Evolutionary conservation across 1,139 yeast genomes (phyloP), one percentile per base, ranked within the genome.

Genomic region (Meyerozyma athensensis): DNA sequence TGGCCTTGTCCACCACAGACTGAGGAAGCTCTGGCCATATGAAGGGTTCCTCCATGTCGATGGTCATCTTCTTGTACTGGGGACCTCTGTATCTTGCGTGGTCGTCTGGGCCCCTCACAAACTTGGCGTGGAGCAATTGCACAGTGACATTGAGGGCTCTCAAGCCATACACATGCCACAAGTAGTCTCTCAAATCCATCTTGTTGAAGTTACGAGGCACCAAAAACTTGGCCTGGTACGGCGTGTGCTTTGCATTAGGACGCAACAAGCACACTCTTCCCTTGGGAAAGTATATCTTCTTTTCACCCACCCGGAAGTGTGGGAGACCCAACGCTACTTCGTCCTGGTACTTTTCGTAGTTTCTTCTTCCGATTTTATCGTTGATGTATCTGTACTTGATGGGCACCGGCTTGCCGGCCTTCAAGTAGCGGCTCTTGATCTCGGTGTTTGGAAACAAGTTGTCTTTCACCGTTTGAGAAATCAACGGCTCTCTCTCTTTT

Each of bases 201-300:
- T 87, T 87, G 66, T 90, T 90, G 72, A 89, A 87, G 43, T 86
- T 78, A 55, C 86, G 79, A 18, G 97, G 97, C 22, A 90, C 97
- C 48, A 86, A 77, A 58, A 90, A 90, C 61, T 87, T 89, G 36
- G 97, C 97, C 61, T 89, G 97, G 63, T 82, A 87, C 37, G 97
- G 97, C 1, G 96, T 86, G 61, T 86, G 95, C 56, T 86, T 86
- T 17, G 97, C 96, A 54, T 85, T 85, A 34, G 96, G 95, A 56
- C 95, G 74, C 46, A 90, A 66, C 32, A 90, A 68, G 38, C 85
- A 77, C 30, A 90, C 69, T 46, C 94, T 72, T 2, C 95, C 96
- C 47, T 80, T 79, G 26, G 97, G 97, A 60, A 90, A 83, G 58
- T 77, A 87, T 12, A 84, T 67, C 46, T 81, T 68, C 48, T 74